Conservation (phyloP, 305 asterid species). For the Fraxinus velutina region DNA sequence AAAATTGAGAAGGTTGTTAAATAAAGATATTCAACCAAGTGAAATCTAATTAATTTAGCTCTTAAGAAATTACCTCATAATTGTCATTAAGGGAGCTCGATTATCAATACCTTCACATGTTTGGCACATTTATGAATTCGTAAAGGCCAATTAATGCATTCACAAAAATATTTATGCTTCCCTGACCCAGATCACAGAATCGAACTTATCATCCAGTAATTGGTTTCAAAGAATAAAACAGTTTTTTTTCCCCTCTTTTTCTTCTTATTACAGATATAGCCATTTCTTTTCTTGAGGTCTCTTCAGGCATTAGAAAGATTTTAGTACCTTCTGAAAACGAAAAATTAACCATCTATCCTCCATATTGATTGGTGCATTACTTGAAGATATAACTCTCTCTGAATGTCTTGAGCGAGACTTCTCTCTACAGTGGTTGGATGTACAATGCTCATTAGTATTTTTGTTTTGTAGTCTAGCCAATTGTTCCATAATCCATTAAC, state of each 20-base stretch:
- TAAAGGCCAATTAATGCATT: neutral
- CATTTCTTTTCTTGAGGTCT: neutral
- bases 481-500: neutral
- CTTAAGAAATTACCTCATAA: neutral
- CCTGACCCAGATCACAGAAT: neutral
- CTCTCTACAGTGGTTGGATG: neutral
- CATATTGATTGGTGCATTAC: neutral
- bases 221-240: neutral
- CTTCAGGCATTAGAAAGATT: neutral
- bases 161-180: neutral
- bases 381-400: neutral
- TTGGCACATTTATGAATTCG: neutral
- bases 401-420: neutral
- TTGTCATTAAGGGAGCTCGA: neutral
- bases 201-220: neutral
- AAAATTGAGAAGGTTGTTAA: neutral
- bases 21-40: neutral
- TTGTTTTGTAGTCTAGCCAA: neutral
- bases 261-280: neutral
- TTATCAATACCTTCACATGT: neutral
- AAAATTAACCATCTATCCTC: neutral
- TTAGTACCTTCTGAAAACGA: neutral
- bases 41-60: neutral
- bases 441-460: neutral
- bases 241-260: neutral